Base-by-base conservation (phyloP, 805 yeast genomes). In the Saccharomycopsis fermentans region DNA sequence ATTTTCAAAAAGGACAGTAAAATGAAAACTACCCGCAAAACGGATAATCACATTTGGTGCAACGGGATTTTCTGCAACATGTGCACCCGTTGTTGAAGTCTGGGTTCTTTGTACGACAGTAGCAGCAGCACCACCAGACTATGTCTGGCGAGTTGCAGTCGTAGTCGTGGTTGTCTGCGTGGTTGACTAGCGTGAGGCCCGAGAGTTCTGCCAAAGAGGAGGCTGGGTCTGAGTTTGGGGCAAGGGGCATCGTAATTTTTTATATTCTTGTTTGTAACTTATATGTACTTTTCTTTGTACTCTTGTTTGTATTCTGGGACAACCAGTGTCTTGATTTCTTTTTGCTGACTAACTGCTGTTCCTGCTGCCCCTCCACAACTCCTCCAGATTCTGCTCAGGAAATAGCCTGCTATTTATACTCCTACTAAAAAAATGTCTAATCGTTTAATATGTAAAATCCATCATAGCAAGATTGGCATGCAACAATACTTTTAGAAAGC, bases 101-200 rank as follows among this genome's bases (percentile, higher is more conserved):
- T 3, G 59, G 59, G 35, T 54, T 54, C 29, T 57, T 57, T 11
- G 59, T 57, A 34, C 59, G 59, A 27, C 59, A 57, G 36, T 48
- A 21, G 52, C 59, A 57, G 24, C 59, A 57, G 36, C 59, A 57
- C 59, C 59, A 57, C 51, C 50, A 57, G 27, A 53, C 59, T 24
- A 57, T 57, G 24, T 32, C 40, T 24, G 59, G 59, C 40, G 53
- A 56, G 17, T 56, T 43, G 21, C 59, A 56, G 51, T 56, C 59
- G 35, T 56, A 56, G 27, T 55, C 59, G 35, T 36, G 43, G 35
- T 54, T 43, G 9, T 43, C 50, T 5, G 50, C 50, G n/a, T 43
- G 50, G 29, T 43, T 43, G 29, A 43, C 50, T 21, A 43, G 50
- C 12, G 50, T 21, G 16, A 43, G 50, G n/a, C n/a, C 26, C 12